phyloP scores from a whole-genome alignment of 23 red algal species.

The Gracilaria domingensis region DNA sequence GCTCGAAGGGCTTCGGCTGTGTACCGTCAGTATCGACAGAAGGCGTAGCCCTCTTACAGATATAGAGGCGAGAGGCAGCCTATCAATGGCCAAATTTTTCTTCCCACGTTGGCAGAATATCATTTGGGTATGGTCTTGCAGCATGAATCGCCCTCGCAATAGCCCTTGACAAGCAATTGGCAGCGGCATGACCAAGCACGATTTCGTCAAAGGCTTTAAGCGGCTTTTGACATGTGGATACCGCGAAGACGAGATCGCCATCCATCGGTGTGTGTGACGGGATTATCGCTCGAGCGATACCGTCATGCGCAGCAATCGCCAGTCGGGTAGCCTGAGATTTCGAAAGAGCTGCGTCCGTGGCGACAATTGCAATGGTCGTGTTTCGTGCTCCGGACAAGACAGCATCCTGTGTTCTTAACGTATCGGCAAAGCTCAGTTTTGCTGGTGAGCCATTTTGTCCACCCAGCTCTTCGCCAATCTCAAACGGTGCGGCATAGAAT shows the following conservation, averaged over 20 bases:
- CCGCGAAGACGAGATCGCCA: conserved; percentile 3
- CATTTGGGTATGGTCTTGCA: no score
- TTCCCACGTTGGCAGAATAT: no score
- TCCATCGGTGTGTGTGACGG: neutral
- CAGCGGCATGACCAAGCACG: neutral
- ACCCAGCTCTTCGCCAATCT: neutral
- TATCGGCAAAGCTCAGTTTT: neutral
- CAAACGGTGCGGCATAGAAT: neutral
- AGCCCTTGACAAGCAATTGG: neutral
- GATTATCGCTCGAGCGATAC: neutral
- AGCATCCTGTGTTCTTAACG: neutral
- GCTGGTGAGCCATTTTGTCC: neutral
- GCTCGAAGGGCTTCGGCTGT: no score
- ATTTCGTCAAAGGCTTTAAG: neutral
- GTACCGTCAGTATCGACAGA: no score
- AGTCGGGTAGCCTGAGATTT: neutral
- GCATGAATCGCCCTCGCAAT: neutral
- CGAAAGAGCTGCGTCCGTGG: neutral
- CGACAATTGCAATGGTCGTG: conserved; percentile 11
- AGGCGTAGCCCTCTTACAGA: no score
- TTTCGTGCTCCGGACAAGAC: neutral
- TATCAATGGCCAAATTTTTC: no score
- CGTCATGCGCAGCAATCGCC: neutral
- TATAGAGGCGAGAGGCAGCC: no score
- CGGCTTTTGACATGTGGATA: neutral